Conservation (phyloP, 2,329 filamentous ascomycete species). For the Aspergillus viridinutans region DNA sequence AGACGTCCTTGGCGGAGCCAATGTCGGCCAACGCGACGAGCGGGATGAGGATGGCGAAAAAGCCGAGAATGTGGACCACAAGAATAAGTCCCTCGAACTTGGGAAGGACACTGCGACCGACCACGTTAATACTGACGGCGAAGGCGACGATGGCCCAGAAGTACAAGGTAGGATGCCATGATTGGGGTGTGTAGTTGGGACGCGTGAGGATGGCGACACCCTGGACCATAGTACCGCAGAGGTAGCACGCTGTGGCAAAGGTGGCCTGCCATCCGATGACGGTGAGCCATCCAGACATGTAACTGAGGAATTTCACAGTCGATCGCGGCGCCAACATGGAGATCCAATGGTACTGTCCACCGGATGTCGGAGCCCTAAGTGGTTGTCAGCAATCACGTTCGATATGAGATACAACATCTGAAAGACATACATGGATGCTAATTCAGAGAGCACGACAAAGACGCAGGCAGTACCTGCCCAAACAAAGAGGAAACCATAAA, state of each 20-base stretch:
- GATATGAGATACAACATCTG: too few relatives aligned
- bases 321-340: slow-evolving; percentile 36
- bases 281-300: slow-evolving; percentile 38
- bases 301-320: slow-evolving; percentile 36
- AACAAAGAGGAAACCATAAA: slow-evolving; percentile 30
- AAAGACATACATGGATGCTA: slow-evolving; percentile 28
- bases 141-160: slow-evolving; percentile 42
- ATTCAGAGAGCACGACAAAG: slow-evolving; percentile 26
- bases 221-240: slow-evolving; percentile 33
- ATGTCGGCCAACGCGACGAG: slow-evolving; percentile 39
- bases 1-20: slow-evolving; percentile 13
- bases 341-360: slow-evolving; percentile 41
- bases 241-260: slow-evolving; percentile 33
- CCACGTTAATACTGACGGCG: slow-evolving; percentile 41
- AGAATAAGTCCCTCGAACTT: slow-evolving; percentile 47
- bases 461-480: slow-evolving; percentile 27
- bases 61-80: slow-evolving; percentile 49
- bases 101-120: slow-evolving; percentile 41
- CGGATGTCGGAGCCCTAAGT: slow-evolving; percentile 30
- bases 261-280: slow-evolving; percentile 43
- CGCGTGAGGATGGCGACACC: slow-evolving; percentile 36
- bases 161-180: slow-evolving; percentile 49
- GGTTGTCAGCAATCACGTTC: neutral
- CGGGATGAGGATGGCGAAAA: slow-evolving; percentile 50
- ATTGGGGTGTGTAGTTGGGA: slow-evolving; percentile 30